phyloP scores from a whole-genome alignment of 352 stramenopile genomes.

The Globisporangium paddicum region DNA sequence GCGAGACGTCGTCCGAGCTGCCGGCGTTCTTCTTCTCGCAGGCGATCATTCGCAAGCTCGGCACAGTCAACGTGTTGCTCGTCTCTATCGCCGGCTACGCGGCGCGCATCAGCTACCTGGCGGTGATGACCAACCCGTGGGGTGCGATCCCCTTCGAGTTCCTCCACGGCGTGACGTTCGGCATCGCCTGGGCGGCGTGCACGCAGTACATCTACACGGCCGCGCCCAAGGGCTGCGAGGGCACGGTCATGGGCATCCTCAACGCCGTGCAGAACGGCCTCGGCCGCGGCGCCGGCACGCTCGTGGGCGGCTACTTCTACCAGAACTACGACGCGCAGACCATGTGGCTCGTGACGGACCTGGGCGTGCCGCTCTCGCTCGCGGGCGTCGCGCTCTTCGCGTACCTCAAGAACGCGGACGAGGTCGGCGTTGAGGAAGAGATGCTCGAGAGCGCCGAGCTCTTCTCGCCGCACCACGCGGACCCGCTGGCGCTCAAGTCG shows the following conservation, averaged over 20 bases:
- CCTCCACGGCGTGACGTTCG: conserved; percentile 71
- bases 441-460: conserved; percentile 52
- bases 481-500: conserved; percentile 36
- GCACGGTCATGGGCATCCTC: conserved; percentile 74
- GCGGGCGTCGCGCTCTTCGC: conserved; percentile 49
- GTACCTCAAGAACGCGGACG: conserved; percentile 44
- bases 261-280: conserved; percentile 76
- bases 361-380: conserved; percentile 62
- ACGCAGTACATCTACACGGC: conserved; percentile 76
- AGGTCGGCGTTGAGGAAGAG: conserved; percentile 23
- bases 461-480: conserved; percentile 54
- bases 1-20: conserved; percentile 74
- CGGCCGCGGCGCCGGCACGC: conserved; percentile 53
- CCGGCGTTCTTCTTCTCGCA: conserved; percentile 82
- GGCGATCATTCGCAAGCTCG: conserved; percentile 58
- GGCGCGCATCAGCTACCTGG: conserved; percentile 66
- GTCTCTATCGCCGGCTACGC: conserved; percentile 67
- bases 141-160: conserved; percentile 77
- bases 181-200: conserved; percentile 63
- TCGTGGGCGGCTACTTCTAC: conserved; percentile 78
- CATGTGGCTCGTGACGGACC: conserved; percentile 68
- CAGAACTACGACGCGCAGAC: conserved; percentile 51
- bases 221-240: conserved; percentile 49
- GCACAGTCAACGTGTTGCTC: conserved; percentile 68
- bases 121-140: conserved; percentile 77